A percentile compares a stretch with the other conserved stretches of the same genome.
These are phyloP conservation scores for Agrocybe pediades DNA, from an alignment of 768 basidiomycete genomes.

Conservation along the genomic window DNA sequence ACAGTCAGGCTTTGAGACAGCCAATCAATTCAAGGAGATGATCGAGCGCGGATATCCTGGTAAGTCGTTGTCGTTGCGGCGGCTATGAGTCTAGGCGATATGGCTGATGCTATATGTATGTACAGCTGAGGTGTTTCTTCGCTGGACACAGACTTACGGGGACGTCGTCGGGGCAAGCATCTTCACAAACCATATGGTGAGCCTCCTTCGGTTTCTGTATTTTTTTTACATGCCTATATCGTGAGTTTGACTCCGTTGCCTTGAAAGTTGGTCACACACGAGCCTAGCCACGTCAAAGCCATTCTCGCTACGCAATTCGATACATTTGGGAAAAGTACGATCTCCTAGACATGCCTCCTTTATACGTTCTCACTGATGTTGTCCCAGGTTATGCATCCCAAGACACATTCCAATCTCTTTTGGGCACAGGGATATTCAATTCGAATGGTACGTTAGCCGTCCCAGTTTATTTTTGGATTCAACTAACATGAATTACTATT, in stretches of 20 bases:
- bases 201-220: conserved; percentile 6
- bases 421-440: conserved; percentile 65
- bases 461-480: conserved; percentile 23
- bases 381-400: conserved; percentile 26
- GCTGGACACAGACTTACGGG: conserved; percentile 31
- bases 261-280: conserved; percentile 36
- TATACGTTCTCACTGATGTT: conserved; percentile 11
- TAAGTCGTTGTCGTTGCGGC: conserved; percentile 11
- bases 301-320: conserved; percentile 53
- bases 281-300: conserved; percentile 52
- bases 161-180: conserved; percentile 30
- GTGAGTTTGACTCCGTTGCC: conserved; percentile 4
- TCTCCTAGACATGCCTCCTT: neutral
- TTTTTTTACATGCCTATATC: conserved; percentile 12
- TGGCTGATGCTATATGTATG: neutral
- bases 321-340: conserved; percentile 47
- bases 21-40: conserved; percentile 21
- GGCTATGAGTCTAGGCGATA: neutral
- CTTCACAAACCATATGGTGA: conserved; percentile 33
- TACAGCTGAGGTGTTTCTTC: conserved; percentile 29
- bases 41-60: conserved; percentile 35
- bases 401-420: conserved; percentile 33
- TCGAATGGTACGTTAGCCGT: conserved; percentile 47
- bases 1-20: conserved; percentile 25
- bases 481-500: conserved; percentile 7